A percentile compares a stretch with the other conserved stretches of the same genome.
Evolutionary conservation across 768 basidiomycete species (phyloP).

Genomic region (Phallus indusiatus): DNA sequence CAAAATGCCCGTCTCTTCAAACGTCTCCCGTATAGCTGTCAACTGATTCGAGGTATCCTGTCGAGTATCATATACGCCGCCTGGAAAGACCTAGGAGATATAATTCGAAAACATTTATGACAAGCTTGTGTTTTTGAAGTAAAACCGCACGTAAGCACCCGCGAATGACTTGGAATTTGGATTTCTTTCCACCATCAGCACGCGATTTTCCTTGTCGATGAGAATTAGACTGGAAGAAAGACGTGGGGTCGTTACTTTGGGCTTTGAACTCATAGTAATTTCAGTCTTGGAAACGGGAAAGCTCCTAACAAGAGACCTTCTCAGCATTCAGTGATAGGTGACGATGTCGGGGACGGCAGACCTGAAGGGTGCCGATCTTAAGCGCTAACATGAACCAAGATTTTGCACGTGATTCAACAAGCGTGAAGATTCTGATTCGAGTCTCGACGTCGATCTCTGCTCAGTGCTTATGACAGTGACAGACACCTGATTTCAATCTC

Average conservation of each 20-base stretch:
- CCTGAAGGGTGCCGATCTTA: too few species aligned
- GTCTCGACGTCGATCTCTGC: too few species aligned
- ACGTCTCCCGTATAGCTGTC: slow-evolving; percentile 68
- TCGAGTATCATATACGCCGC: slow-evolving; percentile 54
- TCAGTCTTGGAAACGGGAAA: background rate
- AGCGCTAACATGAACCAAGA: too few species aligned
- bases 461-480: too few species aligned
- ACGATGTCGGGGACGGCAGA: too few species aligned
- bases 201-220: slow-evolving; percentile 55
- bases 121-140: background rate
- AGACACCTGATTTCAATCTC: background rate
- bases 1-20: slow-evolving; percentile 65
- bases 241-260: slow-evolving; percentile 31
- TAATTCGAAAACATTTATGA: background rate
- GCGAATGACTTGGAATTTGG: slow-evolving; percentile 54
- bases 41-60: slow-evolving; percentile 49
- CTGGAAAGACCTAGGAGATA: slow-evolving; percentile 56
- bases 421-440: too few species aligned
- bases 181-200: slow-evolving; percentile 63
- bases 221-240: slow-evolving; percentile 62
- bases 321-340: too few species aligned
- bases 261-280: background rate
- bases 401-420: too few species aligned
- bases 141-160: slow-evolving; percentile 51
- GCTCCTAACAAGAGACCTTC: too few species aligned